Conservation (phyloP, 352 stramenopile genomes). For the Globisporangium spiculum region DNA sequence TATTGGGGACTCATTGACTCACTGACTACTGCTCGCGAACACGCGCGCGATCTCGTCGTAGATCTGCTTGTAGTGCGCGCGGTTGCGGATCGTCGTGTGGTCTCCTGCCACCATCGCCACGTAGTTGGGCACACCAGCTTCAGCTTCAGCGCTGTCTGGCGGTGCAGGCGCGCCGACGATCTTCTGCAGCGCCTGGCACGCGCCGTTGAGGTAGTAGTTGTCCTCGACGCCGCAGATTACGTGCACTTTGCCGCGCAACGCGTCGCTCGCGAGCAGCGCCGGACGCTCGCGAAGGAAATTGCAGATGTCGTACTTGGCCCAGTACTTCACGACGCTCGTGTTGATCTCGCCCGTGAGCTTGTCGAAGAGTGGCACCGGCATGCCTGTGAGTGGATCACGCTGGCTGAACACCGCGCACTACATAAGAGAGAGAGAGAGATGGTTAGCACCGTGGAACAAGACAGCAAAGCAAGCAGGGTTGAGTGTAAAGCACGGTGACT, state of each 20-base stretch:
- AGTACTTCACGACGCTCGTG: slow-evolving; percentile 48
- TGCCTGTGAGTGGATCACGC: slow-evolving; percentile 34
- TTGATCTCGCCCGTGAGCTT: slow-evolving; percentile 75
- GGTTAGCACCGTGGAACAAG: background rate
- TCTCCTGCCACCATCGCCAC: slow-evolving; percentile 69
- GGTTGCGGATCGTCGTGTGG: slow-evolving; percentile 67
- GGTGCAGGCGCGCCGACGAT: slow-evolving; percentile 33
- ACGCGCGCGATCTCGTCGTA: slow-evolving; percentile 59
- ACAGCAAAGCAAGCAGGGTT: background rate
- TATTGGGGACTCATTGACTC: background rate
- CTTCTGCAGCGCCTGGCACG: slow-evolving; percentile 56
- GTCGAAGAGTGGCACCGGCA: slow-evolving; percentile 66
- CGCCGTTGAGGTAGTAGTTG: slow-evolving; percentile 74
- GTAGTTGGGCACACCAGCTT: slow-evolving; percentile 46
- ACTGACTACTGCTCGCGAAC: slow-evolving; percentile 13
- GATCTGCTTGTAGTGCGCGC: slow-evolving; percentile 56
- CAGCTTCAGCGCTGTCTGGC: background rate
- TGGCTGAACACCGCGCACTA: slow-evolving; percentile 68
- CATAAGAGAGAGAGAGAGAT: background rate
- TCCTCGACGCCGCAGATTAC: slow-evolving; percentile 73
- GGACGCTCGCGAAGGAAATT: slow-evolving; percentile 40
- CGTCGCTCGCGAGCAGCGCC: slow-evolving; percentile 34
- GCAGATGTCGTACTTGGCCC: slow-evolving; percentile 64
- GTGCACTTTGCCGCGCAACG: slow-evolving; percentile 57
- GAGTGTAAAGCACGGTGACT: slow-evolving; percentile 18